phyloP scores from a whole-genome alignment of 2,329 filamentous ascomycete genomes.

The Paraphoma chrysanthemicola region DNA sequence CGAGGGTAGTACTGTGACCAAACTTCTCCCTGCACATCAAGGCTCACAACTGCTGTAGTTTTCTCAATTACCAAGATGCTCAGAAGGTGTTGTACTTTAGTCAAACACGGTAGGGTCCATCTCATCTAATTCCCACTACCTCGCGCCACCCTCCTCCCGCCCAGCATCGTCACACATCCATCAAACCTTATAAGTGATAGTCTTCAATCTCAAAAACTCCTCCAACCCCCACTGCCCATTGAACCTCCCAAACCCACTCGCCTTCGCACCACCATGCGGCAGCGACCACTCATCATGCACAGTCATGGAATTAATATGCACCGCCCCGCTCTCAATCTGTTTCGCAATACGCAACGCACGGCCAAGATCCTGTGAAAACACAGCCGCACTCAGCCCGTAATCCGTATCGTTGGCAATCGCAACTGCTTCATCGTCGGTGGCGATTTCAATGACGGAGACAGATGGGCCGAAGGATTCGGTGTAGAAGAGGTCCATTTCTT shows the following conservation, averaged over 20 bases:
- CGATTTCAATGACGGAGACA: constrained; percentile 70
- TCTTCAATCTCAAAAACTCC: constrained; percentile 55
- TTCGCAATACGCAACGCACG: constrained; percentile 53
- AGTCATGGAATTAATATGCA: constrained; percentile 61
- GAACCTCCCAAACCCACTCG: constrained; percentile 58
- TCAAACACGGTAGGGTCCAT: too few species aligned
- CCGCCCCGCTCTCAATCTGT: constrained; percentile 65
- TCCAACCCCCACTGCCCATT: constrained; percentile 55
- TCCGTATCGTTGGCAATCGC: constrained; percentile 80
- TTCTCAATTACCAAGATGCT: too few species aligned
- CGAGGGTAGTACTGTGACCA: too few species aligned
- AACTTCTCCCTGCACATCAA: too few species aligned
- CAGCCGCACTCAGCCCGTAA: constrained; percentile 73
- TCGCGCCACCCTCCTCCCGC: too few species aligned
- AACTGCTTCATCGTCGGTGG: constrained; percentile 75
- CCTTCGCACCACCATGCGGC: constrained; percentile 59
- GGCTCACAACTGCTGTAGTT: too few species aligned
- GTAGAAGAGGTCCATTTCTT: constrained; percentile 76
- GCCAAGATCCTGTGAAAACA: constrained; percentile 74
- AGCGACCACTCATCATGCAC: constrained; percentile 58
- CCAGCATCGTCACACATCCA: too few species aligned
- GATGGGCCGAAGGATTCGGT: constrained; percentile 81
- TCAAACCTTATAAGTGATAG: constrained; percentile 49
- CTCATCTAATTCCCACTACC: too few species aligned
- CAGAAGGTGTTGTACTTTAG: too few species aligned